A percentile compares a stretch with the other conserved stretches of the same genome.
Conservation (phyloP, 2,329 filamentous ascomycete genomes). For the Verticillium longisporum region DNA sequence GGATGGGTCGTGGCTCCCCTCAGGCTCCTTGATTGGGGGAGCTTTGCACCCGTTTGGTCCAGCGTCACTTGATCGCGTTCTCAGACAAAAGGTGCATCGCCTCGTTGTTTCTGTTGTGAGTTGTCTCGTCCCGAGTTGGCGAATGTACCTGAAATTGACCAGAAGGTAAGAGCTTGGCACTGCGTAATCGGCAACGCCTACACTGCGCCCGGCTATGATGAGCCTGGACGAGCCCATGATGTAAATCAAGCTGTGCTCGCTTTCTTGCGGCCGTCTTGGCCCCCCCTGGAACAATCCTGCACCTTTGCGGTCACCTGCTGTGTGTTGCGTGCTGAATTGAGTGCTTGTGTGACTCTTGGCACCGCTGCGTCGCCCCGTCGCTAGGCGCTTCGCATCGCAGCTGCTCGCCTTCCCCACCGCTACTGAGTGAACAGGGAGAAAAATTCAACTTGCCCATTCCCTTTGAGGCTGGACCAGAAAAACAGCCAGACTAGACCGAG, state of each 20-base stretch:
- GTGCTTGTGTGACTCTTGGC: background rate
- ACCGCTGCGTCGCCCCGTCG: background rate
- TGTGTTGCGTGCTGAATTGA: background rate
- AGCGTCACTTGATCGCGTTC: background rate
- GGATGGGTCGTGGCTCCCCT: background rate
- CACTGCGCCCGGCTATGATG: background rate
- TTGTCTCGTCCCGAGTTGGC: background rate
- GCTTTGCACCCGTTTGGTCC: background rate
- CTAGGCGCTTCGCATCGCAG: background rate
- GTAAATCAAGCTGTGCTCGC: no score
- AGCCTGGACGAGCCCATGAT: no score
- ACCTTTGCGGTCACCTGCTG: background rate
- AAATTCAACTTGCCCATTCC: background rate
- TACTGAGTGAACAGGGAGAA: background rate
- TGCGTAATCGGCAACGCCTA: background rate
- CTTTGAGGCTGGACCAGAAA: background rate
- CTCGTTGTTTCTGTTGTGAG: background rate
- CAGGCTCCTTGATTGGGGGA: background rate
- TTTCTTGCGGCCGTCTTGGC: no score
- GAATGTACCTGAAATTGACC: background rate
- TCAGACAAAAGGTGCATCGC: background rate
- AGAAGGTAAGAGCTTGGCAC: no score
- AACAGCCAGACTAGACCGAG: background rate
- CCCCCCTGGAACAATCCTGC: no score
- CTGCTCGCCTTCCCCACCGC: background rate